phyloP scores from a whole-genome alignment of 2,329 filamentous ascomycete species.

The Zasmidium citrigriseum region DNA sequence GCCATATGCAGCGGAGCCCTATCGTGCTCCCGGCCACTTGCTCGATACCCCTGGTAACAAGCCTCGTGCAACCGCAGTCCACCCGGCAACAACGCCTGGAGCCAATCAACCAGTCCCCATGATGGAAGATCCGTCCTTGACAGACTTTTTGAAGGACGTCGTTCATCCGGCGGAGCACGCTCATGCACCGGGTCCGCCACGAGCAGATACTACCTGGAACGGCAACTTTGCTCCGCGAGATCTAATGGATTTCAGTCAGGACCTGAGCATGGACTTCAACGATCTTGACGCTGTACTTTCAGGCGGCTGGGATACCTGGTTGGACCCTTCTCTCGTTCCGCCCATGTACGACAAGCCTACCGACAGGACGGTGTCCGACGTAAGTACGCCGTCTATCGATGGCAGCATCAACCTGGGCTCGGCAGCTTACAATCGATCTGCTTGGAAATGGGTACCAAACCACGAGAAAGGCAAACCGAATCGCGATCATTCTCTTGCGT shows the following conservation, averaged over 20 bases:
- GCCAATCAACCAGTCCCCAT: not conserved
- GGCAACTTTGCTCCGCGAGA: conserved; percentile 20
- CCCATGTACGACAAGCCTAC: conserved; percentile 9
- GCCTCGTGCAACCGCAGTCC: not conserved
- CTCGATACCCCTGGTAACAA: not conserved
- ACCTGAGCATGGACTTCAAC: conserved; percentile 23
- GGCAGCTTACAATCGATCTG: conserved; percentile 20
- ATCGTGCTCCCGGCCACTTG: too few species aligned
- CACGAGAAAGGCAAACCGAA: conserved; percentile 16
- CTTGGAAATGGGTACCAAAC: conserved; percentile 23
- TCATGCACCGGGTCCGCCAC: not conserved
- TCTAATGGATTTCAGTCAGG: conserved; percentile 25
- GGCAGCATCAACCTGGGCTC: conserved; percentile 23
- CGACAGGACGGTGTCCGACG: conserved; percentile 6
- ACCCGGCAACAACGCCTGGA: not conserved
- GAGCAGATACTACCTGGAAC: conserved; percentile 14
- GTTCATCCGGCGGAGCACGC: conserved; percentile 10
- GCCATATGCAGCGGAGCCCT: not conserved
- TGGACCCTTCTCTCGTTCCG: conserved; percentile 17
- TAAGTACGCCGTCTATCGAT: conserved; percentile 19
- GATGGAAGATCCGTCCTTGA: conserved; percentile 17
- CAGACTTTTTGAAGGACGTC: conserved; percentile 19
- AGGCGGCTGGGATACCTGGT: conserved; percentile 19
- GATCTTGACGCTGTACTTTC: conserved; percentile 20
- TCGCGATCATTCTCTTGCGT: conserved; percentile 15